phyloP scores from a whole-genome alignment of 2,329 filamentous ascomycete species.

The Aspergillus brunneoviolaceus region DNA sequence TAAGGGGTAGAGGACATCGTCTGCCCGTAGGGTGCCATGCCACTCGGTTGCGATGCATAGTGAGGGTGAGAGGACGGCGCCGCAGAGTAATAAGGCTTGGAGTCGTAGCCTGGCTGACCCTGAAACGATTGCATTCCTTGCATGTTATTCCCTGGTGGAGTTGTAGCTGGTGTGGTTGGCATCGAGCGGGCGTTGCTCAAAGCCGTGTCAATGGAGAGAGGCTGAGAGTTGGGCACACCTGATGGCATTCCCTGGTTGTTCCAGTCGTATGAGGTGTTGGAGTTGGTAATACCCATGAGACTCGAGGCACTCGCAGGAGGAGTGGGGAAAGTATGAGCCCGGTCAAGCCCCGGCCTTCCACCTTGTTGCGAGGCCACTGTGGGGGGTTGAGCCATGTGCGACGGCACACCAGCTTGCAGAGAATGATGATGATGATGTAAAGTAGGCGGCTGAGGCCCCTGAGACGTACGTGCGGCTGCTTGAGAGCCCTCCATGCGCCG shows the following conservation, averaged over 20 bases:
- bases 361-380: constrained; percentile 61
- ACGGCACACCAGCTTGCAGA: constrained; percentile 60
- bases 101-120: constrained; percentile 70
- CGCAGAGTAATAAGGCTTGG: constrained; percentile 75
- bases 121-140: constrained; percentile 80
- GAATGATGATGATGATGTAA: constrained; percentile 66
- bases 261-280: constrained; percentile 79
- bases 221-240: constrained; percentile 62
- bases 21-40: constrained; percentile 67
- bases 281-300: constrained; percentile 72
- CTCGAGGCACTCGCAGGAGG: constrained; percentile 91
- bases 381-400: constrained; percentile 65
- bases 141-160: constrained; percentile 74
- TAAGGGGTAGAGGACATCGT: constrained; percentile 59
- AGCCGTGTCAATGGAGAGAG: constrained; percentile 77
- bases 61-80: constrained; percentile 65
- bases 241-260: constrained; percentile 62
- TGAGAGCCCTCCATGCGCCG: constrained; percentile 64
- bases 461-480: constrained; percentile 54
- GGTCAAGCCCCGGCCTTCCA: constrained; percentile 71
- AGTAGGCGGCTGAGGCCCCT: constrained; percentile 64
- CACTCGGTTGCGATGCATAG: constrained; percentile 66
- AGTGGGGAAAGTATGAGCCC: constrained; percentile 89
- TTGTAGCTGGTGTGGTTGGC: constrained; percentile 86
- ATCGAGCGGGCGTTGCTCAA: constrained; percentile 79